Evolutionary conservation across 345 rosid species (phyloP).

Genomic region (Aurinia saxatilis): DNA sequence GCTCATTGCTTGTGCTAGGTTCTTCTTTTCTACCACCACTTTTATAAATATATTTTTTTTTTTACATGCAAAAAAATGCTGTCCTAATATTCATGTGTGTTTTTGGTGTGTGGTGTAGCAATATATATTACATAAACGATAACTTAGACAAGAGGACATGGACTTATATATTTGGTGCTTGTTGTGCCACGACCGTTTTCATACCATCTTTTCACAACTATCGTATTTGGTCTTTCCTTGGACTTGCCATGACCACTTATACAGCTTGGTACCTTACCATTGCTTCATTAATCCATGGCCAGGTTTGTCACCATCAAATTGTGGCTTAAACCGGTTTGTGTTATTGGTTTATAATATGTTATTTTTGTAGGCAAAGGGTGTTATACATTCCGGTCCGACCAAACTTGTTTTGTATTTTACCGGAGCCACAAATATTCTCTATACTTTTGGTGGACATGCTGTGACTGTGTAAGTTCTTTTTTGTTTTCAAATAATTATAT

Average conservation of each 20-base stretch:
- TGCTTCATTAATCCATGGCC: slow-evolving; percentile 76
- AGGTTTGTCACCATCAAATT: slow-evolving; percentile 32
- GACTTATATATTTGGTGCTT: slow-evolving; percentile 98
- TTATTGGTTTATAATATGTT: not conserved
- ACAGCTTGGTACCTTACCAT: slow-evolving; percentile 93
- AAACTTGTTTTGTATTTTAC: slow-evolving; percentile 87
- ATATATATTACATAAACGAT: slow-evolving; percentile 92
- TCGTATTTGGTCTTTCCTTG: slow-evolving; percentile 95
- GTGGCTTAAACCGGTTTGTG: not conserved
- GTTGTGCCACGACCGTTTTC: slow-evolving; percentile 97
- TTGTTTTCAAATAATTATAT: not conserved
- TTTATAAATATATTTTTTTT: not conserved
- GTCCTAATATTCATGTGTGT: not conserved
- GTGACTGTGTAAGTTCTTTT: slow-evolving; percentile 79
- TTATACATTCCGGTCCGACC: slow-evolving; percentile 66
- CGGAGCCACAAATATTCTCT: slow-evolving; percentile 96
- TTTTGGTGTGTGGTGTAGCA: slow-evolving; percentile 36
- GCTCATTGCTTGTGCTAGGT: slow-evolving; percentile 43
- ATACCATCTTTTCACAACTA: slow-evolving; percentile 95
- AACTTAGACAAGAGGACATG: slow-evolving; percentile 92
- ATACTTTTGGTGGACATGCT: slow-evolving; percentile 99
- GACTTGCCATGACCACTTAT: slow-evolving; percentile 94
- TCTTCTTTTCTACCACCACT: not conserved
- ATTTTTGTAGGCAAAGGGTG: slow-evolving; percentile 49
- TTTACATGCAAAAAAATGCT: not conserved